Evolutionary conservation across 2,329 filamentous ascomycete species (phyloP).

Genomic region (Fusarium decemcellulare): DNA sequence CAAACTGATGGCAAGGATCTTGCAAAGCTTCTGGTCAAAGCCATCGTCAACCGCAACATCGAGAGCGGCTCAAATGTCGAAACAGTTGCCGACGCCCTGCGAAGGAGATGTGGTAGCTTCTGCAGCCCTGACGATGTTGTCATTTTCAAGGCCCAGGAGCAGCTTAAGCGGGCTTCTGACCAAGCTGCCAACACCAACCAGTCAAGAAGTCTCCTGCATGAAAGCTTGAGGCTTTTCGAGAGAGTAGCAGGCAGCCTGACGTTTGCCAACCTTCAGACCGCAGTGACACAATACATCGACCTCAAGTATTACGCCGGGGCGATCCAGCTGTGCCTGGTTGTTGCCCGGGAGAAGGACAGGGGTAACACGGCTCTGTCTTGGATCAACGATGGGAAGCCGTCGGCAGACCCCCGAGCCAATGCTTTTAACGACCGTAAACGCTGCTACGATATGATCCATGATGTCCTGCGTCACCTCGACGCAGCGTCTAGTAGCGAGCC

Average conservation of each 20-base stretch:
- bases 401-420: slow-evolving; percentile 76
- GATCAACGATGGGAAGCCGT: slow-evolving; percentile 86
- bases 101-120: slow-evolving; percentile 94
- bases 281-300: slow-evolving; percentile 82
- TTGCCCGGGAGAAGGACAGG: slow-evolving; percentile 87
- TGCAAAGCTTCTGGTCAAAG: slow-evolving; percentile 94
- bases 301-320: slow-evolving; percentile 95
- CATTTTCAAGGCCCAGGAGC: slow-evolving; percentile 98
- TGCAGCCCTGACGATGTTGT: slow-evolving; percentile 97
- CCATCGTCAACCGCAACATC: slow-evolving; percentile 98
- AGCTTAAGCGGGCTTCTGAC: slow-evolving; percentile 89
- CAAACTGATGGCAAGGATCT: slow-evolving; percentile 85
- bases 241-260: slow-evolving; percentile 89
- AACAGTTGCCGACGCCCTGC: slow-evolving; percentile 94
- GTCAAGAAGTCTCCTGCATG: slow-evolving; percentile 85
- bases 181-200: slow-evolving; percentile 81
- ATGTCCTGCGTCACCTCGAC: slow-evolving; percentile 85
- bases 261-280: slow-evolving; percentile 83
- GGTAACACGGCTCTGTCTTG: slow-evolving; percentile 88
- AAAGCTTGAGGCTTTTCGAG: slow-evolving; percentile 90
- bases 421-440: slow-evolving; percentile 79
- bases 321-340: slow-evolving; percentile 86
- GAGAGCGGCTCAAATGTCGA: slow-evolving; percentile 97
- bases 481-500: slow-evolving; percentile 76
- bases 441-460: slow-evolving; percentile 91